Conservation (phyloP, 106 monocot species). For the Acorus calamus region DNA sequence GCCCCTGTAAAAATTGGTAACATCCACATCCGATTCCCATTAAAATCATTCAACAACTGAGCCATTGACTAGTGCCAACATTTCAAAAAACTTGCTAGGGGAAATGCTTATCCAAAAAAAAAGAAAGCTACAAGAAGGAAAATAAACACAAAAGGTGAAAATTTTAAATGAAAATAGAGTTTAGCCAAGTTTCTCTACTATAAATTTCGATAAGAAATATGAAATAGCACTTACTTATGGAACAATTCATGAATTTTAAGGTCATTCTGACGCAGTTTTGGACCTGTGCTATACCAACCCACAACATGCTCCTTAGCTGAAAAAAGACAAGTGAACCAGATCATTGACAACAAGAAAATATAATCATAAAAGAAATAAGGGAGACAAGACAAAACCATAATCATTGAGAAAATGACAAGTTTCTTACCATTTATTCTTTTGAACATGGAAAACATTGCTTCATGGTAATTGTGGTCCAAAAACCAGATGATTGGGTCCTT, state of each 20-base stretch:
- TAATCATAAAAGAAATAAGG: background rate
- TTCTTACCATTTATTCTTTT: conserved; percentile 85
- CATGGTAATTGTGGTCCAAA: conserved; percentile 98
- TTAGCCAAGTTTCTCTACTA: too few species aligned
- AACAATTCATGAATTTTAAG: conserved; percentile 87
- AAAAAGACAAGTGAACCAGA: conserved; percentile 1
- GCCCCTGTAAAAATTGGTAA: too few species aligned
- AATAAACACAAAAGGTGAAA: too few species aligned
- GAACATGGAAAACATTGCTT: conserved; percentile 97
- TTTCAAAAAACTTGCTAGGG: too few species aligned
- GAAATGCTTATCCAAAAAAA: too few species aligned
- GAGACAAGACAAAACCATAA: background rate
- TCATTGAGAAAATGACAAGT: background rate
- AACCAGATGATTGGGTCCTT: conserved; percentile 98
- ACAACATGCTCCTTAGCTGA: conserved; percentile 99
- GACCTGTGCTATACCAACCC: conserved; percentile 99
- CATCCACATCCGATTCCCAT: too few species aligned
- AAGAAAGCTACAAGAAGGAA: too few species aligned
- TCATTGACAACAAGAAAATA: background rate
- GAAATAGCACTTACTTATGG: conserved; percentile 49
- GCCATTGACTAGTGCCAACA: too few species aligned
- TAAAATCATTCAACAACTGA: too few species aligned
- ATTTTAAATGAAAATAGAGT: too few species aligned
- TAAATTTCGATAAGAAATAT: too few species aligned
- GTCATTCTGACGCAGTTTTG: conserved; percentile 94